Evolutionary conservation across 129 eudicot genomes (phyloP), one percentile per base, ranked within the genome.

Genomic region (Erigeron canadensis): DNA sequence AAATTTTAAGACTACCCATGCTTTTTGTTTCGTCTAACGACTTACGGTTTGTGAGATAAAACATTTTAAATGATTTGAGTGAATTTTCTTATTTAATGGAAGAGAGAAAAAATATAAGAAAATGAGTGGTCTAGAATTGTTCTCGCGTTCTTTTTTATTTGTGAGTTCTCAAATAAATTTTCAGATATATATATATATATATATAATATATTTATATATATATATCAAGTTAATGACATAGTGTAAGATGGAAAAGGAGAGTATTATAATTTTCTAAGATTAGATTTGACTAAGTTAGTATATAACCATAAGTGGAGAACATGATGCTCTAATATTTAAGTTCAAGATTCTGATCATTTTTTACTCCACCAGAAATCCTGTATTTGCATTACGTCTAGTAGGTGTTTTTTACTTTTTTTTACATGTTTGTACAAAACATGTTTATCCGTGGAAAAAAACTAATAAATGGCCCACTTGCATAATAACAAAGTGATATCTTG

Each of bases 381-480:
- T 43, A 51, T 19, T 56, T 70, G 53, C 51, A 54, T 10, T 51
- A 73, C 71, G 71, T 59, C 61, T n/a, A 28, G 69, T 46, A 5
- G 13, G 19, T 56, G 54, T 46, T 46, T 47, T 60, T 34, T 60
- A 4, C n/a, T n/a, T 44, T 45, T 45, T 10, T 12, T 18, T 8
- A 23, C 51, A 44, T 8, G 22, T 50, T 38, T 48, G 70, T 63
- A 73, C 40, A 73, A 72, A 60, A 11, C 73, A 38, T 39, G 4
- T 63, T 5, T 63, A 40, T 34, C 7, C 12, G 4, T 40, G 22
- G 34, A 59, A 18, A 17, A 53, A 37, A 66, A 62, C 18, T 77
- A 63, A 53, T 72, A 10, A 10, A 71, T 63, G 81, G 54, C 44
- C 72, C 81, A 78, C 72, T 54, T 53, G 53, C 42, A 44, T 78